A percentile compares a stretch with the other conserved stretches of the same genome.
These are phyloP conservation scores for Syzygium aqueum DNA, from an alignment of 345 rosid species.

Conservation along the genomic window DNA sequence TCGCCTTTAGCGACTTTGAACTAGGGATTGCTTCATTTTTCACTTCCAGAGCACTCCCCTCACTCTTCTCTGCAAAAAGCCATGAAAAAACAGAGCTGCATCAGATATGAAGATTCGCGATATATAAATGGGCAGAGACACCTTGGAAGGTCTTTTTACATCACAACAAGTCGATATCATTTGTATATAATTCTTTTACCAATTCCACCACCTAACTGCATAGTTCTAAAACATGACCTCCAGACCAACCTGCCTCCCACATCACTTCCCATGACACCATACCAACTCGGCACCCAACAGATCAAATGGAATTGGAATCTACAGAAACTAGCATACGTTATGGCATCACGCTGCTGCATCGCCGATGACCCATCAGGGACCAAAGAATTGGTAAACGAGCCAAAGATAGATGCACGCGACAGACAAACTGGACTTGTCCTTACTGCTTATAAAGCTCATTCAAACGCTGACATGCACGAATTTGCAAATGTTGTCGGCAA, in stretches of 20 bases:
- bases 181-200: background rate
- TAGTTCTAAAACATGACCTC: background rate
- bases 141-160: background rate
- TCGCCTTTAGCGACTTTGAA: conserved; percentile 58
- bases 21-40: conserved; percentile 20
- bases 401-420: background rate
- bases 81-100: background rate
- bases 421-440: background rate
- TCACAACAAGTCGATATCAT: background rate
- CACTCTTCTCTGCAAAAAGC: conserved; percentile 38
- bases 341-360: background rate
- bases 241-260: background rate
- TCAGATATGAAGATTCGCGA: background rate
- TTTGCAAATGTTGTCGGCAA: background rate
- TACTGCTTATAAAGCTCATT: background rate
- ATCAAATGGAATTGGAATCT: background rate
- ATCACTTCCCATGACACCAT: background rate
- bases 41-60: conserved; percentile 30
- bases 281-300: background rate
- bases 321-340: background rate
- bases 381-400: background rate
- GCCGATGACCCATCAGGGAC: background rate
- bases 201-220: background rate
- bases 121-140: background rate
- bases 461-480: background rate